Evolutionary conservation across 2,329 filamentous ascomycete genomes (phyloP), one percentile per base, ranked within the genome.

Genomic region (Calonectria naviculata): DNA sequence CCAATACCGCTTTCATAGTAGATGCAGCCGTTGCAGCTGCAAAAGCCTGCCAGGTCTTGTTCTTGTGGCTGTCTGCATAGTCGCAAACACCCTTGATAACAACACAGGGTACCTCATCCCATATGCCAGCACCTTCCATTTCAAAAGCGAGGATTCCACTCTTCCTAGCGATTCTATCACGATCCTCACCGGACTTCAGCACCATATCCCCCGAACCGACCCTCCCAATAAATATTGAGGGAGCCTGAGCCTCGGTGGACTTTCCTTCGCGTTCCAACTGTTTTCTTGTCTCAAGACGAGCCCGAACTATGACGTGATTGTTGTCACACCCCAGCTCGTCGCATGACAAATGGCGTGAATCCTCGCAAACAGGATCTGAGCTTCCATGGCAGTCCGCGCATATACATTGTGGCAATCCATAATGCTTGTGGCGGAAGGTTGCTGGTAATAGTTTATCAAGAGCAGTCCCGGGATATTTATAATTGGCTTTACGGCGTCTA

Each of bases 141-240:
- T 68, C 66, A n/a, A 68, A 68, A 1, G 58, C 66, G 10, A 68
- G 34, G 8, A 64, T n/a, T 6, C 13, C n/a, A 10, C 42, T 7
- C 9, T 10, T 3, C 4, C 13, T 5, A 2, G 58, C 26, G n/a
- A 68, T 36, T 8, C 19, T 26, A 19, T 68, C 66, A 10, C 38
- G 58, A 24, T 62, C 36, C 10, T 21, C 41, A 19, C 24, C 42
- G 12, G 81, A 81, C 58, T 83, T 85, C 70, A 87, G 83, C 1
- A 87, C 82, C 2, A 75, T 78, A 72, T 62, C 58, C 5, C 26
- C 58, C 0, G 58, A 62, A 17, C 36, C 58, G 44, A 62, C 42
- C 2, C 38, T 62, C 0, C 85, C 85, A 38, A 86, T 74, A 58
- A 84, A 81, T 0, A 86, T 64, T 10, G 26, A 47, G 5, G 74